A percentile compares a stretch with the other conserved stretches of the same genome.
phyloP scores from a whole-genome alignment of 345 rosid genomes.

The Moricandia moricandioides region DNA sequence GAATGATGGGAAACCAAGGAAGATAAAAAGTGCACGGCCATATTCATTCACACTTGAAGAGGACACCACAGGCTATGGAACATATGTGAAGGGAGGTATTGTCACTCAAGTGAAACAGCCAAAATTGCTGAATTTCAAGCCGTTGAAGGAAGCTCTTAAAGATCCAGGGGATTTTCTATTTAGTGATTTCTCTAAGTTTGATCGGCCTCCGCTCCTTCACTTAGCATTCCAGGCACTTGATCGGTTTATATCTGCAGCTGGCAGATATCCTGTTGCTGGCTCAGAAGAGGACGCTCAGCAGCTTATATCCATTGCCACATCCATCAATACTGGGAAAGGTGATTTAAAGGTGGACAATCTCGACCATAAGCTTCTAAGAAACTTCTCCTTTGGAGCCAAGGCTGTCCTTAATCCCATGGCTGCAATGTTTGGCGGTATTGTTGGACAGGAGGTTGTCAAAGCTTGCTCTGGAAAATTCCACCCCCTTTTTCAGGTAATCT shows the following conservation, averaged over 20 bases:
- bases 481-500: constrained; percentile 83
- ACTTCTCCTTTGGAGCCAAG: constrained; percentile 92
- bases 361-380: constrained; percentile 68
- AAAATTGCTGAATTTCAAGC: constrained; percentile 76
- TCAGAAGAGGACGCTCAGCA: constrained; percentile 87
- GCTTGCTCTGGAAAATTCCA: constrained; percentile 99
- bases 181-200: constrained; percentile 92
- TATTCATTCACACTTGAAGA: constrained; percentile 88
- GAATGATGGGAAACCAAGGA: constrained; percentile 96
- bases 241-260: constrained; percentile 60
- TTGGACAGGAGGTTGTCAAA: constrained; percentile 97
- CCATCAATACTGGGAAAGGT: constrained; percentile 66
- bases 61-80: constrained; percentile 64
- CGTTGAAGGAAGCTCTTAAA: constrained; percentile 80
- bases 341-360: constrained; percentile 73
- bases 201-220: constrained; percentile 86
- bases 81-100: constrained; percentile 88
- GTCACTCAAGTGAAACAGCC: constrained; percentile 95
- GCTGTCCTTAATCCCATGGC: constrained; percentile 99
- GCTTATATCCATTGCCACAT: constrained; percentile 59
- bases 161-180: constrained; percentile 96
- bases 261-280: constrained; percentile 82
- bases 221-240: constrained; percentile 95
- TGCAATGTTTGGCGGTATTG: constrained; percentile 98
- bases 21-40: constrained; percentile 75